These are phyloP conservation scores for Linaria vulgaris DNA, from an alignment of 257 asterid genomes.

Conservation along the genomic window DNA sequence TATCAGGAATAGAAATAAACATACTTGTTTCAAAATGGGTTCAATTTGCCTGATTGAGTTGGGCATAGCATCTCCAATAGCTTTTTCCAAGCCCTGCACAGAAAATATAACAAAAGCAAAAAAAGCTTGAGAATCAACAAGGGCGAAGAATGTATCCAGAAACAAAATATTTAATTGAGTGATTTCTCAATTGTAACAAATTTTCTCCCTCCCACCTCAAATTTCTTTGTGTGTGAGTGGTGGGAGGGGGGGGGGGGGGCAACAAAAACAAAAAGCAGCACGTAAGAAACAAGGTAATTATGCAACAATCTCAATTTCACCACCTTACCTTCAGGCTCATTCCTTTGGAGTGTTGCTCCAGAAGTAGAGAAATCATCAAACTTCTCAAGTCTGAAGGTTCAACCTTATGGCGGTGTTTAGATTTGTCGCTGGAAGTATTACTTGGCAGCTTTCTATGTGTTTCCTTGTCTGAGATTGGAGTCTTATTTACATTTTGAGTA, in stretches of 20 bases:
- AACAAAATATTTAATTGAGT: background rate
- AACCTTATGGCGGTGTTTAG: slow-evolving; percentile 35
- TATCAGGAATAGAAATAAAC: slow-evolving; percentile 31
- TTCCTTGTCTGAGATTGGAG: slow-evolving; percentile 60
- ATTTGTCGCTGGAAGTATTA: slow-evolving; percentile 48
- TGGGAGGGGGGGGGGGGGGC: background rate
- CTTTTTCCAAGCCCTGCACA: slow-evolving; percentile 82
- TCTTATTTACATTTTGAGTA: slow-evolving; percentile 39
- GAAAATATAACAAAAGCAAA: slow-evolving; percentile 23
- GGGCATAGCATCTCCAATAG: slow-evolving; percentile 77
- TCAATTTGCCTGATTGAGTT: slow-evolving; percentile 66
- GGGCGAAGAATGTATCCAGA: slow-evolving; percentile 18
- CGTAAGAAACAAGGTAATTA: slow-evolving; percentile 17
- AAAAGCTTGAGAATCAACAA: slow-evolving; percentile 14
- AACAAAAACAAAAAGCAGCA: background rate
- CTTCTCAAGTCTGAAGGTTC: slow-evolving; percentile 65
- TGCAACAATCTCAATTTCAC: slow-evolving; percentile 24
- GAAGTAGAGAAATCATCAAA: slow-evolving; percentile 63
- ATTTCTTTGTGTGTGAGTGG: background rate
- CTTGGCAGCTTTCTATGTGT: slow-evolving; percentile 31
- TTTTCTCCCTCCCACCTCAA: slow-evolving; percentile 1
- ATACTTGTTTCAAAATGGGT: slow-evolving; percentile 81
- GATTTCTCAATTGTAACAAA: too few species aligned
- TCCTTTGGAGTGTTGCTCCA: slow-evolving; percentile 70
- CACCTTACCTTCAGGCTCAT: slow-evolving; percentile 76